A percentile compares a stretch with the other conserved stretches of the same genome.
Conservation (phyloP, 148 eudicot species). For the Bassia scoparia region DNA sequence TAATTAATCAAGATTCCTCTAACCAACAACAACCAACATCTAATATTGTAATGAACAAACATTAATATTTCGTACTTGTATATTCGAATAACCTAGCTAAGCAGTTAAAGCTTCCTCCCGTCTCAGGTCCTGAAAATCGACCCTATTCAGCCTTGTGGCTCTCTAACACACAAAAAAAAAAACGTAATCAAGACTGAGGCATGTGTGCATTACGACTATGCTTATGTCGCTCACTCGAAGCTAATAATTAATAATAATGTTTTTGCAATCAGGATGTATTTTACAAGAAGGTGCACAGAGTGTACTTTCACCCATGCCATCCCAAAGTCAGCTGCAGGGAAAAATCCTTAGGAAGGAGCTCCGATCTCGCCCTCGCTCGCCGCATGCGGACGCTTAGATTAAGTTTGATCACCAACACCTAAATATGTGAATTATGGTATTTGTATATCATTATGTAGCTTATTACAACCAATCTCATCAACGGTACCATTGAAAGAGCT, state of each 20-base stretch:
- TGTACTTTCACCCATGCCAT: conserved; percentile 64
- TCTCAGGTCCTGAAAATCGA: too few species aligned
- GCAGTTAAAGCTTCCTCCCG: too few species aligned
- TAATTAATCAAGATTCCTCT: not conserved
- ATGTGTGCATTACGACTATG: too few species aligned
- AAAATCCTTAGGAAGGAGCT: conserved; percentile 82
- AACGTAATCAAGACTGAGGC: too few species aligned
- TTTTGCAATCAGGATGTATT: conserved; percentile 52
- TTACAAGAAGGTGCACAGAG: conserved; percentile 83
- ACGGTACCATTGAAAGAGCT: not conserved
- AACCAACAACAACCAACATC: not conserved
- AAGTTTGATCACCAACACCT: not conserved
- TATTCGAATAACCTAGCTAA: too few species aligned
- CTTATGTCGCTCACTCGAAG: too few species aligned
- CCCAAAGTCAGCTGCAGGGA: conserved; percentile 87
- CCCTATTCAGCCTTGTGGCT: too few species aligned
- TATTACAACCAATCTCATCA: not conserved
- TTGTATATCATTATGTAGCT: not conserved
- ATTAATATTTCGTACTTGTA: too few species aligned
- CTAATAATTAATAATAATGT: not conserved
- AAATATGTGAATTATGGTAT: conserved; percentile 9
- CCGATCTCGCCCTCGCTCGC: conserved; percentile 46
- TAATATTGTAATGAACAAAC: not conserved
- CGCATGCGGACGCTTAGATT: not conserved
- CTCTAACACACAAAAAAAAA: too few species aligned